These are phyloP conservation scores for Microdochium bolleyi DNA, from an alignment of 2,329 filamentous ascomycete species.

Conservation along the genomic window DNA sequence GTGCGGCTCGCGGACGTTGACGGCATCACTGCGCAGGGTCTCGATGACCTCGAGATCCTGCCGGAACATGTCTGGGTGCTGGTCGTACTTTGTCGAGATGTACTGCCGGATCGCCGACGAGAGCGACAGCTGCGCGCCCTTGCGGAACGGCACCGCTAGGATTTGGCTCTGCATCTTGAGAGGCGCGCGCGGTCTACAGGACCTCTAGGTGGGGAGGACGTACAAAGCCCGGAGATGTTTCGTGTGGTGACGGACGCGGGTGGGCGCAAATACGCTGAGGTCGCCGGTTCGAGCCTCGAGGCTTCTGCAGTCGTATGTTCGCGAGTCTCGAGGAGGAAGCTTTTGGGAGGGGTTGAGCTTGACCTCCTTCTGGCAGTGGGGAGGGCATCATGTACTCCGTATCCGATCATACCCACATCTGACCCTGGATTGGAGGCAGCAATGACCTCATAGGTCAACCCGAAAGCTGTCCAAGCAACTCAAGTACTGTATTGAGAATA, in stretches of 20 bases:
- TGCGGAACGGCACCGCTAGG: conserved; percentile 80
- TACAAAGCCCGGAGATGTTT: background rate
- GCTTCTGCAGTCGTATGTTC: background rate
- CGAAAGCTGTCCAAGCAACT: too few relatives aligned
- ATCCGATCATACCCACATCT: background rate
- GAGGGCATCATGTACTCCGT: background rate
- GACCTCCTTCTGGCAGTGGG: background rate
- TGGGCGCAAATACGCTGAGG: background rate
- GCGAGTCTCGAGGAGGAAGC: background rate
- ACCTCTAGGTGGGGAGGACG: conserved; percentile 2
- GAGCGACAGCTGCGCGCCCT: conserved; percentile 70
- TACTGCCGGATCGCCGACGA: conserved; percentile 84
- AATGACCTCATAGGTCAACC: background rate
- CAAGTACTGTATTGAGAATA: too few relatives aligned
- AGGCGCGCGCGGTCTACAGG: background rate
- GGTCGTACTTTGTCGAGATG: conserved; percentile 97
- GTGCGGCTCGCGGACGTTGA: conserved; percentile 84
- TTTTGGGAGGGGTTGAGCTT: background rate
- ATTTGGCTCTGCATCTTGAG: conserved; percentile 40
- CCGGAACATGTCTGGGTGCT: conserved; percentile 94
- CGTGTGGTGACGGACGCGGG: background rate
- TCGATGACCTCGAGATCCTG: conserved; percentile 82
- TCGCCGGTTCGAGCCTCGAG: background rate
- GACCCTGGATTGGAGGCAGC: background rate
- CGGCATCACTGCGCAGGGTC: conserved; percentile 72